Evolutionary conservation across 1,139 yeast species (phyloP).

Genomic region (Wickerhamiella infanticola): DNA sequence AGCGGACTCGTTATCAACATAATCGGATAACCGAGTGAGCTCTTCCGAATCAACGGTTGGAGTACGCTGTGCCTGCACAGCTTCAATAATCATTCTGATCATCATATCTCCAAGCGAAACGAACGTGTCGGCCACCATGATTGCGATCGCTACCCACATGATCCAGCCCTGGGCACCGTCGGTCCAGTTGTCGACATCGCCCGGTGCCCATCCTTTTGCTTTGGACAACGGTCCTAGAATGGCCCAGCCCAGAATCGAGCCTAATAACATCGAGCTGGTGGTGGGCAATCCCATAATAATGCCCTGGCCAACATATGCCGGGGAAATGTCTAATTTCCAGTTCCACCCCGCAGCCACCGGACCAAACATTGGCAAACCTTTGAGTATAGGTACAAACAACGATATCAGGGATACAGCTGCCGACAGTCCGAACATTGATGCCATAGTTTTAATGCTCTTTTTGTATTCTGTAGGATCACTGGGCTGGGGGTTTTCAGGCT

Average conservation of each 20-base stretch:
- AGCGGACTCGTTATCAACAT: not conserved
- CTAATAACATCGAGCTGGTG: slow-evolving; percentile 78
- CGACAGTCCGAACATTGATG: slow-evolving; percentile 49
- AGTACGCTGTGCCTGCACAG: not conserved
- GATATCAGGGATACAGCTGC: slow-evolving; percentile 56
- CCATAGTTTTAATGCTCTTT: slow-evolving; percentile 41
- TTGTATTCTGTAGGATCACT: slow-evolving; percentile 8
- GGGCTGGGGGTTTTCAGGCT: slow-evolving; percentile 1
- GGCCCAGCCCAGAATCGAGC: slow-evolving; percentile 86
- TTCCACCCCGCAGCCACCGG: slow-evolving; percentile 47
- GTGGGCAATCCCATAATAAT: slow-evolving; percentile 94
- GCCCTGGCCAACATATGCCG: slow-evolving; percentile 96
- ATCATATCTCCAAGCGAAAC: slow-evolving; percentile 42
- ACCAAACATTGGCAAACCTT: slow-evolving; percentile 67
- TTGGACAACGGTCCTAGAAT: slow-evolving; percentile 69
- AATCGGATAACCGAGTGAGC: not conserved
- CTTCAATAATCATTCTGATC: slow-evolving; percentile 2
- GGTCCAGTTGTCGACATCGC: slow-evolving; percentile 82
- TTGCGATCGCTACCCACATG: slow-evolving; percentile 81
- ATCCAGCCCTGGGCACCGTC: slow-evolving; percentile 96
- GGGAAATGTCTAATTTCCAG: slow-evolving; percentile 90
- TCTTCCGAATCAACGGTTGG: not conserved
- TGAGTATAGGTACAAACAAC: slow-evolving; percentile 56
- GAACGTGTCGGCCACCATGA: slow-evolving; percentile 85
- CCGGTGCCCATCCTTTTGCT: slow-evolving; percentile 69